Conservation (phyloP, 768 basidiomycete genomes). For the Amanita muscaria region DNA sequence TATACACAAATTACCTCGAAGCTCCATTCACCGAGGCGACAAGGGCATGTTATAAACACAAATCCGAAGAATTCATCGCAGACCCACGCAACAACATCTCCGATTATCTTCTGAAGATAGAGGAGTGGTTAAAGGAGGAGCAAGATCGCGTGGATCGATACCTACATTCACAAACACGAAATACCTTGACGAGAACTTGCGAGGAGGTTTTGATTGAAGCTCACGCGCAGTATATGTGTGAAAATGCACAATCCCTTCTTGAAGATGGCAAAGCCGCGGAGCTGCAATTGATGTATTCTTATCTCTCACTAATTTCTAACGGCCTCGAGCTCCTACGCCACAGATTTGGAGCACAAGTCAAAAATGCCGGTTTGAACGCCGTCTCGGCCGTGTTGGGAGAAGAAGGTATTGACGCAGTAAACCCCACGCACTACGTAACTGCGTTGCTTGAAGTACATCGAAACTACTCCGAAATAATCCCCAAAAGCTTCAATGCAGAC, state of each 20-base stretch:
- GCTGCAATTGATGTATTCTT: slow-evolving; percentile 87
- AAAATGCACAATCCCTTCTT: slow-evolving; percentile 82
- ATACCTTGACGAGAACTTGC: slow-evolving; percentile 72
- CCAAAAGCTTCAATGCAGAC: slow-evolving; percentile 84
- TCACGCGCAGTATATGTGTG: slow-evolving; percentile 81
- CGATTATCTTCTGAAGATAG: slow-evolving; percentile 93
- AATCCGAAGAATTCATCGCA: slow-evolving; percentile 84
- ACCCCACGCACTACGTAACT: slow-evolving; percentile 93
- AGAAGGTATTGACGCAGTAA: slow-evolving; percentile 49
- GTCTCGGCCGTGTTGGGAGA: slow-evolving; percentile 69
- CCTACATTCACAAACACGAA: slow-evolving; percentile 82
- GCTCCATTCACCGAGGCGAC: slow-evolving; percentile 82
- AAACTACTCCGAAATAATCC: slow-evolving; percentile 86
- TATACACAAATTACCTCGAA: slow-evolving; percentile 91
- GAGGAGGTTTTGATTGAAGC: slow-evolving; percentile 88
- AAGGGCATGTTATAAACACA: slow-evolving; percentile 84
- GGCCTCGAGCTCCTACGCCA: slow-evolving; percentile 87
- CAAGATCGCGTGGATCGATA: slow-evolving; percentile 94
- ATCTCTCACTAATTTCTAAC: slow-evolving; percentile 84
- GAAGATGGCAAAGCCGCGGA: slow-evolving; percentile 95
- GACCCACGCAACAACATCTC: slow-evolving; percentile 85
- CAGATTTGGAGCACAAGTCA: slow-evolving; percentile 94
- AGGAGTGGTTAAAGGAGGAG: slow-evolving; percentile 87
- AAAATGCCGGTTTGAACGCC: slow-evolving; percentile 76
- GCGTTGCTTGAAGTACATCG: slow-evolving; percentile 84